Evolutionary conservation across 139 green algal genomes (phyloP).

Genomic region (Nannochloris sp.): DNA sequence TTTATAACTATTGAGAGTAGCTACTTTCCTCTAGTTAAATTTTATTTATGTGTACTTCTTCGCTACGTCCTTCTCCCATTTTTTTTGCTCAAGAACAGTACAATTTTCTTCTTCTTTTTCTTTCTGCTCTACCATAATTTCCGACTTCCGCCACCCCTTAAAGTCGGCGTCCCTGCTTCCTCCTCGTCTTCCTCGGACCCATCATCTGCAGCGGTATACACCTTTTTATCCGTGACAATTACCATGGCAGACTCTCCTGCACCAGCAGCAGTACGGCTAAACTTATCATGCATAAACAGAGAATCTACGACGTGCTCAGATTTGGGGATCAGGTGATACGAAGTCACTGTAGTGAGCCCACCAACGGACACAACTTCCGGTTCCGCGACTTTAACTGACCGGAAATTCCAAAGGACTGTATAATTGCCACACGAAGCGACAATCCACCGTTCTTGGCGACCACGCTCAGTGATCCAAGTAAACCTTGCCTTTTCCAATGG

Average conservation of each 20-base stretch:
- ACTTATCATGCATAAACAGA: conserved; percentile 69
- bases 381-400: conserved; percentile 43
- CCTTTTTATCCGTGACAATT: conserved; percentile 37
- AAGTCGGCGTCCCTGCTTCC: background rate
- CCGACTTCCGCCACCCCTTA: too few species aligned
- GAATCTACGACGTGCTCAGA: conserved; percentile 71
- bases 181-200: conserved; percentile 21
- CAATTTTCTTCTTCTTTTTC: too few species aligned
- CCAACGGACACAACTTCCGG: conserved; percentile 46
- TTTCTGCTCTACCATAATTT: too few species aligned
- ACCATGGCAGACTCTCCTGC: conserved; percentile 35
- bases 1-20: background rate
- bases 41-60: too few species aligned
- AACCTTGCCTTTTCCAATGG: conserved; percentile 61
- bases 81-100: too few species aligned
- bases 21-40: too few species aligned
- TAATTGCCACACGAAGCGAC: conserved; percentile 69
- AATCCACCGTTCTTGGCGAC: conserved; percentile 75
- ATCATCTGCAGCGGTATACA: conserved; percentile 32
- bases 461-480: conserved; percentile 81
- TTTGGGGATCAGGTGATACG: conserved; percentile 75
- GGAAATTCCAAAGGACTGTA: conserved; percentile 83
- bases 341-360: conserved; percentile 70
- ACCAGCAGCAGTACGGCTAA: conserved; percentile 1
- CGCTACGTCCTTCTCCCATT: too few species aligned